Percentiles rank a stretch among this genome's conserved stretches.
Evolutionary conservation across 2,329 filamentous ascomycete genomes (phyloP).

Genomic region (Thermothelomyces thermophilus): DNA sequence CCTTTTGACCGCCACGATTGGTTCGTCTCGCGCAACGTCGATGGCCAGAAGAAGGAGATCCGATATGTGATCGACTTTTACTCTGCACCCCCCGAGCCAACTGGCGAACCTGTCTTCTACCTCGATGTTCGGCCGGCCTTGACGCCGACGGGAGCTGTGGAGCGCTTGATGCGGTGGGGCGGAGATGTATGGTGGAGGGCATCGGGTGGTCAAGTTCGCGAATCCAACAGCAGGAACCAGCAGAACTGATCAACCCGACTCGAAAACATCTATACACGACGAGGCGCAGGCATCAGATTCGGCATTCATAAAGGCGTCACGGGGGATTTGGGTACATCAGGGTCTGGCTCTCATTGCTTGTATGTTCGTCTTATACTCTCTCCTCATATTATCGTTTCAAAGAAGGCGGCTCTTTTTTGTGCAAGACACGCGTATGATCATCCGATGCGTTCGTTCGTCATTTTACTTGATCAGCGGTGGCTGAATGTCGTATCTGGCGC

Average conservation of each 20-base stretch:
- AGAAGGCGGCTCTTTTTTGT: neutral
- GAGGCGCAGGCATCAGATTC: neutral
- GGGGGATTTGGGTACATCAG: neutral
- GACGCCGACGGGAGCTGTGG: slow-evolving; percentile 70
- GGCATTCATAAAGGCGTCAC: slow-evolving; percentile 4
- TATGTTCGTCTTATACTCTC: slow-evolving; percentile 3
- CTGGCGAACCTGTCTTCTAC: slow-evolving; percentile 89
- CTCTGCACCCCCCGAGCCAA: slow-evolving; percentile 70
- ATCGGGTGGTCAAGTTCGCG: slow-evolving; percentile 61
- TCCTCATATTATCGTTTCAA: slow-evolving; percentile 6
- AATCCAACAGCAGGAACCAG: slow-evolving; percentile 24
- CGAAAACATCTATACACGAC: neutral
- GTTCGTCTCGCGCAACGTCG: slow-evolving; percentile 71
- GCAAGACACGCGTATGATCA: neutral
- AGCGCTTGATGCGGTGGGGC: slow-evolving; percentile 81
- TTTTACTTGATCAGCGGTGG: no score
- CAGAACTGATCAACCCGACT: slow-evolving; percentile 2
- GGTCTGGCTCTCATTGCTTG: neutral
- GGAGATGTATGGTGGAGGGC: slow-evolving; percentile 93
- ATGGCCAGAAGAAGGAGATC: slow-evolving; percentile 66
- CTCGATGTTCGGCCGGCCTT: slow-evolving; percentile 89
- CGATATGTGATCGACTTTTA: slow-evolving; percentile 98
- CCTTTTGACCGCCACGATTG: slow-evolving; percentile 98
- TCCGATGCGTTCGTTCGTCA: neutral
- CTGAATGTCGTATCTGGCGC: no score